phyloP scores from a whole-genome alignment of 164 flowering plant species.

The Liriodendron chinense region DNA sequence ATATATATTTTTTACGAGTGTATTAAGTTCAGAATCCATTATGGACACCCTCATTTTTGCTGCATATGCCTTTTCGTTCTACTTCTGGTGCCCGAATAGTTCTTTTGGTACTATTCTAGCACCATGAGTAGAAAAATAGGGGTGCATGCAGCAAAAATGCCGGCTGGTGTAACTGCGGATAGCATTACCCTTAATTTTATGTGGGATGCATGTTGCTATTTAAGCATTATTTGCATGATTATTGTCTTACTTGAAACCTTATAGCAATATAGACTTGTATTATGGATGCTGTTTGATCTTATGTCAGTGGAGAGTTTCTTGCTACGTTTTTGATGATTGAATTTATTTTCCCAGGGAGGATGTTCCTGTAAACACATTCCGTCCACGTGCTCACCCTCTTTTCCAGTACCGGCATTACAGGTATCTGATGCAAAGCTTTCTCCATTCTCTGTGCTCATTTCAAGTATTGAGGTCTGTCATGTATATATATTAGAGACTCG shows the following conservation, averaged over 20 bases:
- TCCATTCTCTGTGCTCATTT: neutral
- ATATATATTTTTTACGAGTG: too few species aligned
- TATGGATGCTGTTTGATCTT: neutral
- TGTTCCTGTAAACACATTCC: conserved; percentile 68
- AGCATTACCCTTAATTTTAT: neutral
- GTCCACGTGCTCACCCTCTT: conserved; percentile 79
- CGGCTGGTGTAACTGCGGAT: neutral
- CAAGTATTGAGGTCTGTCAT: too few species aligned
- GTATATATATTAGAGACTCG: too few species aligned
- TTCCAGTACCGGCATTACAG: conserved; percentile 98
- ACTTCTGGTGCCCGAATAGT: neutral
- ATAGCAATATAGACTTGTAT: neutral
- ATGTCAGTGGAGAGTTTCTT: neutral
- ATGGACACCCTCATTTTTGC: neutral
- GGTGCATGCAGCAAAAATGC: neutral
- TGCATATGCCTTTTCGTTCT: neutral
- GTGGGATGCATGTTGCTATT: neutral
- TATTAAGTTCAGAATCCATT: neutral
- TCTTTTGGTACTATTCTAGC: neutral
- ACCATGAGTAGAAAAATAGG: neutral
- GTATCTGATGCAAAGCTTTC: conserved; percentile 27
- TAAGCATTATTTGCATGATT: neutral
- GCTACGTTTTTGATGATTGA: neutral
- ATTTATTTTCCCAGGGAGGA: conserved; percentile 68
- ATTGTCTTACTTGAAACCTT: neutral